These are phyloP conservation scores for Polygonum aviculare DNA, from an alignment of 148 eudicot genomes.

Conservation along the genomic window DNA sequence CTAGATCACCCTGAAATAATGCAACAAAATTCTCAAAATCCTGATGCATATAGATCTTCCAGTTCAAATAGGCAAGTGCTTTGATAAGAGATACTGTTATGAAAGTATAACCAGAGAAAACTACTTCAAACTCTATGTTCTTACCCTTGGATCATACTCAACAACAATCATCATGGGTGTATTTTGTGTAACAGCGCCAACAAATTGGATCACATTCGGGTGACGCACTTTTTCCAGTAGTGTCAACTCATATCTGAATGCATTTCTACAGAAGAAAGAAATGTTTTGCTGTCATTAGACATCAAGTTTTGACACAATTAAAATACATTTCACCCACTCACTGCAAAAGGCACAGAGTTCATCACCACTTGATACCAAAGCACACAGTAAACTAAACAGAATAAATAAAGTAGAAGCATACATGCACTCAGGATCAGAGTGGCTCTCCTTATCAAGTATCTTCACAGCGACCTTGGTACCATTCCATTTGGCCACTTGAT, in stretches of 20 bases:
- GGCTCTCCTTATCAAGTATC: slow-evolving; percentile 94
- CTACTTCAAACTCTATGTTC: background rate
- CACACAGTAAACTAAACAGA: background rate
- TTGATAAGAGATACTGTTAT: background rate
- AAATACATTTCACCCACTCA: background rate
- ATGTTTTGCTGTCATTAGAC: background rate
- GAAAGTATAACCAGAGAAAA: background rate
- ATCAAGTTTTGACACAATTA: background rate
- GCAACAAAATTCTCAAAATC: background rate
- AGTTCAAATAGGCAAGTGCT: background rate
- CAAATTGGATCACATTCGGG: slow-evolving; percentile 96
- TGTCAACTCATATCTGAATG: slow-evolving; percentile 81
- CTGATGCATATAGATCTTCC: background rate
- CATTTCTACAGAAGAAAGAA: slow-evolving; percentile 48
- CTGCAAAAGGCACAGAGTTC: too few relatives aligned
- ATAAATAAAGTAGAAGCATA: slow-evolving; percentile 19
- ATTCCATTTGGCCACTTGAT: slow-evolving; percentile 98
- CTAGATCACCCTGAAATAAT: slow-evolving; percentile 77
- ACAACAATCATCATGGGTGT: slow-evolving; percentile 96
- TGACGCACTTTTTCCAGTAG: slow-evolving; percentile 90
- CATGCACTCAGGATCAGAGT: slow-evolving; percentile 89
- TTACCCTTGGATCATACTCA: slow-evolving; percentile 76
- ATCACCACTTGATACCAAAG: too few relatives aligned
- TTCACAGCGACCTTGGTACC: slow-evolving; percentile 97
- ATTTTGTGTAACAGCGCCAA: slow-evolving; percentile 99